Base-by-base conservation (phyloP, 129 eudicot species). In the Smallanthus sonchifolius region DNA sequence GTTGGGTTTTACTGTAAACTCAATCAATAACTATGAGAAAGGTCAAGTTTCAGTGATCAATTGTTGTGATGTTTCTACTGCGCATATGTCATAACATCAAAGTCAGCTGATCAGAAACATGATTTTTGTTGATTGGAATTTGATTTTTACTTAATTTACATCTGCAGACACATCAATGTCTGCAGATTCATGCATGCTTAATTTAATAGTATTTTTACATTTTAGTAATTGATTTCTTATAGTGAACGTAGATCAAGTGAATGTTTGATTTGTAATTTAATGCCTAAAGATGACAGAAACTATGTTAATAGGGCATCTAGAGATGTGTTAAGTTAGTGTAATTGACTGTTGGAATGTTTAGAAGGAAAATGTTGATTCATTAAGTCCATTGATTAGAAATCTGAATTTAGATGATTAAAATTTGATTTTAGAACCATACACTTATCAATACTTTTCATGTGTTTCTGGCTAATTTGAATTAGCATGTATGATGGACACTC, bases 91-190 rank as follows among this genome's bases (percentile, higher is more conserved):
- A n/a, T n/a, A n/a, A n/a, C n/a, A n/a, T n/a, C n/a, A n/a, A n/a
- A n/a, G n/a, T n/a, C n/a, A 30, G 15, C 49, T 34, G 40, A 30
- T 62, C 1, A 34, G 48, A 62, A 16, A 36, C 38, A 32, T 37
- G 52, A 48, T 65, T 74, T 47, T 10, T 20, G 49, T 13, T 47
- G 2, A 34, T 39, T 45, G 48, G 48, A 62, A 63, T 19, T 47
- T 62, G 78, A 47, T 74, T 30, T 32, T 61, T 44, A 45, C n/a
- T n/a, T n/a, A n/a, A n/a, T n/a, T n/a, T n/a, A n/a, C n/a, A 60
- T 40, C 34, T 73, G 45, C 69, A 28, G 38, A 60, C 32, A 24
- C 8, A 72, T 39, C n/a, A 30, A n/a, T 56, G 54, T 40, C 7
- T 61, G 37, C 35, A 32, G 48, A 32, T 16, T n/a, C 37, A 30